These are phyloP conservation scores for Pseudogymnoascus sp. DNA, from an alignment of 2,329 filamentous ascomycete species.

Conservation along the genomic window DNA sequence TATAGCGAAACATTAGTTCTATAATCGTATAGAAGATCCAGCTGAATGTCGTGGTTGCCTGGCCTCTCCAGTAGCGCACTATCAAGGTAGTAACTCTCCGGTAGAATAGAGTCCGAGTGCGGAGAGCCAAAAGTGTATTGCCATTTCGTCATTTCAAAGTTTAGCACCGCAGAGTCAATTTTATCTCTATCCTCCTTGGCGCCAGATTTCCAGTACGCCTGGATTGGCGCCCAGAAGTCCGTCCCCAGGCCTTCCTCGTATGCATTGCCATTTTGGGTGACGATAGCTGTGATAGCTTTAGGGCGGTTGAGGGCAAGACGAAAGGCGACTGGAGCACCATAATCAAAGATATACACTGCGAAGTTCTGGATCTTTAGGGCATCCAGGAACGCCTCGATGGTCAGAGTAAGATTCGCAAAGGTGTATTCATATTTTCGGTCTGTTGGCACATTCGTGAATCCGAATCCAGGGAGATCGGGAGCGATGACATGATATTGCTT, in stretches of 20 bases:
- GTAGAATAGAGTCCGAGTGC: neutral
- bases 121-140: conserved; percentile 13
- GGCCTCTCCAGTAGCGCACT: conserved; percentile 40
- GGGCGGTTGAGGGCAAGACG: conserved; percentile 43
- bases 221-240: conserved; percentile 17
- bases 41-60: conserved; percentile 43
- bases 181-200: conserved; percentile 12
- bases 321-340: conserved; percentile 48
- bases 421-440: conserved; percentile 39
- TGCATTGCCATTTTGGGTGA: conserved; percentile 53
- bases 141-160: conserved; percentile 18
- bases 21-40: conserved; percentile 51
- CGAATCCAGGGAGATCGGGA: conserved; percentile 51
- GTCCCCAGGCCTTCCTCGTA: conserved; percentile 45
- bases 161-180: conserved; percentile 15
- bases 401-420: conserved; percentile 42
- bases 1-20: conserved; percentile 45
- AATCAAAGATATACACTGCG: conserved; percentile 54
- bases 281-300: conserved; percentile 40
- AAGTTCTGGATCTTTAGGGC: conserved; percentile 38
- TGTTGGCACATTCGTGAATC: conserved; percentile 42
- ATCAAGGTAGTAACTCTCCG: conserved; percentile 34
- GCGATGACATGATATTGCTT: conserved; percentile 37
- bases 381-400: conserved; percentile 40
- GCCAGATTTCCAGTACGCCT: conserved; percentile 16